A percentile compares a stretch with the other conserved stretches of the same genome.
Evolutionary conservation across 116 monocot genomes (phyloP).

Genomic region (Papilionanthe hybrid): DNA sequence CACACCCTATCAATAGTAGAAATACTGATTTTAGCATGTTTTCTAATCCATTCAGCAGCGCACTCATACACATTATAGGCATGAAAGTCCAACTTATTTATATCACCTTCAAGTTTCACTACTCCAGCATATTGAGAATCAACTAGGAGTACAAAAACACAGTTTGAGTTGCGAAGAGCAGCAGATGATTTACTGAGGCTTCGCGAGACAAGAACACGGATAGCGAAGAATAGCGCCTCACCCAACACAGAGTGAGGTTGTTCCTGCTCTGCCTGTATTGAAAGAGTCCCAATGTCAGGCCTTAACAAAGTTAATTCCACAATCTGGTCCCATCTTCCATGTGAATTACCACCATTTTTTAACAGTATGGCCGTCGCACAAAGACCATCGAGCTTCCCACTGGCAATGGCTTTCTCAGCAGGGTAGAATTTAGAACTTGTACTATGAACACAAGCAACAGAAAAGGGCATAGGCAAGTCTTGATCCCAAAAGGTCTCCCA

Average conservation of each 20-base stretch:
- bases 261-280: conserved; percentile 29
- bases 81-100: conserved; percentile 61
- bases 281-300: conserved; percentile 67
- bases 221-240: conserved; percentile 90
- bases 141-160: conserved; percentile 77
- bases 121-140: conserved; percentile 95
- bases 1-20: conserved; percentile 80
- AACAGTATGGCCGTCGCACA: conserved; percentile 73
- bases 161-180: conserved; percentile 48
- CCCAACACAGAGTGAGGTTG: conserved; percentile 55
- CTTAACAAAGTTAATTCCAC: conserved; percentile 71
- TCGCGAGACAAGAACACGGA: conserved; percentile 74
- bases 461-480: conserved; percentile 61
- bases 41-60: conserved; percentile 76
- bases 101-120: conserved; percentile 72
- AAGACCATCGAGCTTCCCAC: conserved; percentile 63
- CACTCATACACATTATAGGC: conserved; percentile 70
- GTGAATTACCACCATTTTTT: conserved; percentile 36
- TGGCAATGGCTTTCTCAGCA: conserved; percentile 87
- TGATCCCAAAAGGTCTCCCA: conserved; percentile 90
- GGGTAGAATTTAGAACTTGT: conserved; percentile 81
- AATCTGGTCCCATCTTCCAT: conserved; percentile 92
- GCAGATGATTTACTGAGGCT: conserved; percentile 68
- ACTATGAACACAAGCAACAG: conserved; percentile 79
- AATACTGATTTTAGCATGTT: conserved; percentile 55